Evolutionary conservation across 805 yeast species (phyloP), one percentile per base, ranked within the genome.

Genomic region (Spathaspora boniae): DNA sequence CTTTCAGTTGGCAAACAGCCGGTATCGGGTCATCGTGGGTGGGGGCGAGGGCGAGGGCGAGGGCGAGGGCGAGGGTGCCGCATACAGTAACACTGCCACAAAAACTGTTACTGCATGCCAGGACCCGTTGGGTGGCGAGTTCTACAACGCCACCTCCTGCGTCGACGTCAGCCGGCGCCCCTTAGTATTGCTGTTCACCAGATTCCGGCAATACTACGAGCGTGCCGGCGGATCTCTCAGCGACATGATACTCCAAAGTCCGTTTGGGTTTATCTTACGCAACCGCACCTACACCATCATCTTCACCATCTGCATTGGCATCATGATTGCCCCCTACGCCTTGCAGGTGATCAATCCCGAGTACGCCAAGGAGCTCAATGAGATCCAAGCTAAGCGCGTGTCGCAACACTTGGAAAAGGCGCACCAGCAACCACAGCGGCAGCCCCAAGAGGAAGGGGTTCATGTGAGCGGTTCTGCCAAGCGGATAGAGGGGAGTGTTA

Each of bases 231-330:
- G 62, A 11, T 53, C 60, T 11, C 30, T 67, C 15, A 27, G 40
- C 2, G 64, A 55, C 27, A 51, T 66, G 59, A 26, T 67, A 7
- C 42, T 60, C 57, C 53, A 50, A 38, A 58, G 70, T 46, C 73
- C 73, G 4, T 50, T 68, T 25, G 73, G 73, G 6, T 53, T 58
- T 40, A 61, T 68, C 9, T 66, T 68, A 46, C 53, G 48, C 32
- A 68, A 57, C 46, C 50, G 40, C 20, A 26, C 50, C n/a, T 65
- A 61, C 46, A 61, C 71, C 6, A 44, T 59, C 9, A 39, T 65
- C 27, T 65, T 67, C 36, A 35, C 45, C 9, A 41, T 56, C 4
- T 43, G 54, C 19, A 31, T 60, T 21, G 53, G 47, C 9, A 47
- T 63, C 18, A 57, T 60, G 49, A 51, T 43, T 0, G 55, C 59